Evolutionary conservation across 805 yeast species (phyloP), one percentile per base, ranked within the genome.

Genomic region (Yarrowia sp.): DNA sequence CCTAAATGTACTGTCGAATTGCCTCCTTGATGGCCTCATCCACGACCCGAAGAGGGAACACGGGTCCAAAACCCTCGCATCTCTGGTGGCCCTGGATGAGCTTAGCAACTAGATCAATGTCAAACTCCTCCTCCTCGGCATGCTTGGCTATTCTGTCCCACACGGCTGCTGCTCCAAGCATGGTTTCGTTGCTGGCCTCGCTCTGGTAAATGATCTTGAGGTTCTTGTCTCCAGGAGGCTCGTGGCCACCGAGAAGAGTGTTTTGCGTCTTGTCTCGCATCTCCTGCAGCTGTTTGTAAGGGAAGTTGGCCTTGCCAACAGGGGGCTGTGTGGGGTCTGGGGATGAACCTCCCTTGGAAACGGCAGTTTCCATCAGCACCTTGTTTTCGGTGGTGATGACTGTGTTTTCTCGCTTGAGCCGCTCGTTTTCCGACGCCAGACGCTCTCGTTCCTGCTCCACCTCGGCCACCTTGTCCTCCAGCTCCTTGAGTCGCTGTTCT

Each of bases 31-130:
- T 70, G 36, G 68, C 71, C 12, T 67, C 62, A 14, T 71, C 52
- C 19, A 71, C 71, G 11, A 62, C 67, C 3, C 41, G 24, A 26
- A 71, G 64, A 1, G 70, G 65, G 43, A 66, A 72, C 14, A 70
- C 75, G n/a, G 75, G 72, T 0, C 96, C 97, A 70, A 78, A 81
- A 1, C 92, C 95, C 72, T 90, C 93, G 71, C 96, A 90, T 40
- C 78, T 80, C 72, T 89, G 96, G 35, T 81, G 74, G 1, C 95
- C 96, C 71, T 80, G 82, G 63, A 91, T 78, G 28, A 46, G 56
- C 12, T 33, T 24, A 1, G 54, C 54, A 2, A 61, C 64, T 2
- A 46, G 46, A n/a, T 61, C 64, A 19, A 88, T 70, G 9, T 81
- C 81, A 22, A 67, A 62, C 32, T 59, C 58, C 16, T 68, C 67